phyloP scores from a whole-genome alignment of 2,329 filamentous ascomycete genomes.

The Aspergillus felis region DNA sequence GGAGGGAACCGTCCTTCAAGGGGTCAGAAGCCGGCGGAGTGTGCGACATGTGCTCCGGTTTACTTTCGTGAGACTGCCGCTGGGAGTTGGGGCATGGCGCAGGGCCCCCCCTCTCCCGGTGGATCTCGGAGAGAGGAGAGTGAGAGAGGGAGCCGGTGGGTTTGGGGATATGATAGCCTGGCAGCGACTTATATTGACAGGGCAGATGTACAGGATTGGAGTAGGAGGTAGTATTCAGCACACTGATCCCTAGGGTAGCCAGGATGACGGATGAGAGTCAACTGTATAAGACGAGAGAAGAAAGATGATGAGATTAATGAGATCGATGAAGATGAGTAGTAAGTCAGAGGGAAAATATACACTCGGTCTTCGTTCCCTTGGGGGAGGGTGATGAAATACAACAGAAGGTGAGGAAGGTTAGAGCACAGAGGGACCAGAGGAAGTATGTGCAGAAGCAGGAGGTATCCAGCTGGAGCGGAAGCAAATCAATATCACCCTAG shows the following conservation, averaged over 20 bases:
- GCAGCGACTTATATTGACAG: conserved; percentile 29
- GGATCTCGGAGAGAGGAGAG: conserved; percentile 28
- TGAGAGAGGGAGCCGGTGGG: conserved; percentile 36
- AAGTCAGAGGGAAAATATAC: neutral
- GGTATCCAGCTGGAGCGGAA: neutral
- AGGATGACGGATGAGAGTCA: conserved; percentile 27
- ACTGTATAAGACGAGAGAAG: conserved; percentile 2
- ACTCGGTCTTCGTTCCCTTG: neutral
- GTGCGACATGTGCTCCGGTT: conserved; percentile 39
- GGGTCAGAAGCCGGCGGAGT: conserved; percentile 26
- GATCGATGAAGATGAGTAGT: neutral
- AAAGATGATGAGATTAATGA: neutral
- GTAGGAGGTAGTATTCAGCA: conserved; percentile 31
- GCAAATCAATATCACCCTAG: neutral
- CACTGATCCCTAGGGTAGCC: conserved; percentile 39
- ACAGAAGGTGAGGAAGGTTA: conserved; percentile 1
- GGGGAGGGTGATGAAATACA: neutral
- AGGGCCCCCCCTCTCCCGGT: conserved; percentile 37
- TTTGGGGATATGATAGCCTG: conserved; percentile 21
- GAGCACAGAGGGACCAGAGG: neutral
- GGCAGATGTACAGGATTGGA: conserved; percentile 28
- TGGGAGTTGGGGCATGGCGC: conserved; percentile 35
- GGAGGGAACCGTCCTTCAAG: conserved; percentile 26
- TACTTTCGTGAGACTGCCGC: conserved; percentile 24
- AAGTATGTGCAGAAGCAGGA: neutral